Percentiles rank a stretch among this genome's conserved stretches.
phyloP scores from a whole-genome alignment of 208 protist genomes.

The Leishmania tropica region DNA sequence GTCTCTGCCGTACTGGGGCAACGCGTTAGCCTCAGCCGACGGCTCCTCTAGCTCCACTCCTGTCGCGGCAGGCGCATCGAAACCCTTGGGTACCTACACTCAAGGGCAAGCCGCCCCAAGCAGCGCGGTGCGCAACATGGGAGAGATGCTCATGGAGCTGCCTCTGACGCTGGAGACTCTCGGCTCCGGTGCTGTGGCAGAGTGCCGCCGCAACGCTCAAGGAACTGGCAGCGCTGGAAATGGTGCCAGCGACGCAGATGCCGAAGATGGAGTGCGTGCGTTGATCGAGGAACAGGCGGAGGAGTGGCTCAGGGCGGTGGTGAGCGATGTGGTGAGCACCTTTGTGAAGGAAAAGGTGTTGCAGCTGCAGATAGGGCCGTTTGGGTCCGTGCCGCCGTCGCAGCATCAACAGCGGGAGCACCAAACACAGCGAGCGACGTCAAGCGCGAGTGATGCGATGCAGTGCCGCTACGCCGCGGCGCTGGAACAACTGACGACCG shows the following conservation, averaged over 20 bases:
- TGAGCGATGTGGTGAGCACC: constrained; percentile 44
- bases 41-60: not conserved
- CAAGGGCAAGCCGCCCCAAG: constrained; percentile 50
- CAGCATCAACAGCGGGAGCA: not conserved
- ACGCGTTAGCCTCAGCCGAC: constrained; percentile 1
- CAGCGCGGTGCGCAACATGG: constrained; percentile 60
- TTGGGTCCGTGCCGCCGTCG: constrained; percentile 6
- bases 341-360: constrained; percentile 66
- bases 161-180: constrained; percentile 72
- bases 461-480: constrained; percentile 32
- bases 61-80: not conserved
- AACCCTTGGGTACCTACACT: constrained; percentile 21
- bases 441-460: not conserved
- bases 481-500: constrained; percentile 63
- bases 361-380: constrained; percentile 42
- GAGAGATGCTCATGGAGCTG: constrained; percentile 85
- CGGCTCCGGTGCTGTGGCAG: constrained; percentile 20
- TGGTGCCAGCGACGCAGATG: constrained; percentile 10
- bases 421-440: not conserved
- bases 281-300: constrained; percentile 63
- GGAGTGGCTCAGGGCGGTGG: constrained; percentile 69
- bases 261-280: constrained; percentile 35
- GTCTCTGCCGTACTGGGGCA: constrained; percentile 40
- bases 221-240: not conserved
- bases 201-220: constrained; percentile 6